Evolutionary conservation across 2,329 filamentous ascomycete genomes (phyloP).

Genomic region (Pseudogymnoascus sp.): DNA sequence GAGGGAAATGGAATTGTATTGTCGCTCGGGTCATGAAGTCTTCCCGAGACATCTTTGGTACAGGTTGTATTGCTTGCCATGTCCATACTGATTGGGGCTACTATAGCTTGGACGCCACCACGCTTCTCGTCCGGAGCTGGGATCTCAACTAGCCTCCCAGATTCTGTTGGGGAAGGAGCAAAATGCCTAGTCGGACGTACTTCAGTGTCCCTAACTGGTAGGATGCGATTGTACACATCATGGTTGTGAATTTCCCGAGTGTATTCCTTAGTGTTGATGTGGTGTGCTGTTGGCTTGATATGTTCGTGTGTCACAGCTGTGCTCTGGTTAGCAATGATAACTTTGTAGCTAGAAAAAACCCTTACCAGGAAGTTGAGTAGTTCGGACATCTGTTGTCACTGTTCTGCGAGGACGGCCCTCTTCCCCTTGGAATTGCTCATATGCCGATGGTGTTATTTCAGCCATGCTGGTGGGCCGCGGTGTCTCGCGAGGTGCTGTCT

Average conservation of each 20-base stretch:
- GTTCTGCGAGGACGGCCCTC: background rate
- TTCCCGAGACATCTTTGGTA: background rate
- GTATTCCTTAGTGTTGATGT: slow-evolving; percentile 41
- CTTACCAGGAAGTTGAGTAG: background rate
- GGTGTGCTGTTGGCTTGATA: slow-evolving; percentile 36
- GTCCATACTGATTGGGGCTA: background rate
- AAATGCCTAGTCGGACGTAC: slow-evolving; percentile 46
- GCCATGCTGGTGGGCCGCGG: slow-evolving; percentile 7
- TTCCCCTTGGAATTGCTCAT: background rate
- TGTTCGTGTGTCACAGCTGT: slow-evolving; percentile 44
- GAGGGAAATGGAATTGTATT: background rate
- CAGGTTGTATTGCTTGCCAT: background rate
- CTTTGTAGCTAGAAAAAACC: background rate
- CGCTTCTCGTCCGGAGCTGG: slow-evolving; percentile 27
- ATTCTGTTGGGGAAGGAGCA: slow-evolving; percentile 30
- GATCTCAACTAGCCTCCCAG: slow-evolving; percentile 37
- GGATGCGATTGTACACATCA: slow-evolving; percentile 43
- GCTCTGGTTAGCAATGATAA: background rate
- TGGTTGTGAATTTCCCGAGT: slow-evolving; percentile 48
- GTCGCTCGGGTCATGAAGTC: background rate
- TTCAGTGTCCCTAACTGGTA: slow-evolving; percentile 47
- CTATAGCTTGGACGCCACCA: background rate
- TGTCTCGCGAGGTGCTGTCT: background rate
- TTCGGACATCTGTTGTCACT: background rate
- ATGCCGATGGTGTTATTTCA: background rate